Evolutionary conservation across 306 rosid genomes (phyloP), one percentile per base, ranked within the genome.

Genomic region (Sechiopsis laciniata): DNA sequence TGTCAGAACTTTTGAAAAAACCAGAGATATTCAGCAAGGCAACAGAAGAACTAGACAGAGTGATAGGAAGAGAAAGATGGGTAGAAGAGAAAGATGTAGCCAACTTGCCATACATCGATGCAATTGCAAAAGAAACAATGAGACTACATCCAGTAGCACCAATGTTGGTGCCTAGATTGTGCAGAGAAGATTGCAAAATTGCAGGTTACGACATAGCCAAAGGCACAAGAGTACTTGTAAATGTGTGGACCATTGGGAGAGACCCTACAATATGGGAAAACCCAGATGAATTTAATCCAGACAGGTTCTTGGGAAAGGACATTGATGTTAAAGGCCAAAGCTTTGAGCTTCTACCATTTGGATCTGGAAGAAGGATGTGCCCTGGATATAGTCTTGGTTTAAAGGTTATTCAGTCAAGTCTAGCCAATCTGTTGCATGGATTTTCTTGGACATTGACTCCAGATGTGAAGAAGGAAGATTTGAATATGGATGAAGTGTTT

Each of bases 71-170:
- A 11, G 72, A 20, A 11, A 67, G 72, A 67, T 67, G 72, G 72
- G 56, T 67, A 2, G 73, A 68, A 46, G 73, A 68, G 73, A 68
- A 48, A 0, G 73, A 68, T 19, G 4, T 68, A 0, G 20, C 1
- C 0, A 13, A 48, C 7, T 48, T 68, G 11, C 73, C 56, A 2
- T 68, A 68, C 56, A 68, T 68, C 0, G 8, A 68, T 1, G 73
- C 73, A 46, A 68, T 68, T 21, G 73, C 73, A 0, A 68, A 68
- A 21, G 73, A 68, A 11, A 68, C 73, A 0, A 48, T 68, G 73
- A 20, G 73, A 6, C 5, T 68, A 0, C 73, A 68, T 19, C 73
- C 57, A 0, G 73, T 68, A 1, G 56, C 73, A 3, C 73, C 73
- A 21, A 45, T 68, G 55, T 11, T 68, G 3, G 73, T 46, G 5